A percentile compares a stretch with the other conserved stretches of the same genome.
Conservation (phyloP, 208 protist genomes). For the Borovskyia barvae region DNA sequence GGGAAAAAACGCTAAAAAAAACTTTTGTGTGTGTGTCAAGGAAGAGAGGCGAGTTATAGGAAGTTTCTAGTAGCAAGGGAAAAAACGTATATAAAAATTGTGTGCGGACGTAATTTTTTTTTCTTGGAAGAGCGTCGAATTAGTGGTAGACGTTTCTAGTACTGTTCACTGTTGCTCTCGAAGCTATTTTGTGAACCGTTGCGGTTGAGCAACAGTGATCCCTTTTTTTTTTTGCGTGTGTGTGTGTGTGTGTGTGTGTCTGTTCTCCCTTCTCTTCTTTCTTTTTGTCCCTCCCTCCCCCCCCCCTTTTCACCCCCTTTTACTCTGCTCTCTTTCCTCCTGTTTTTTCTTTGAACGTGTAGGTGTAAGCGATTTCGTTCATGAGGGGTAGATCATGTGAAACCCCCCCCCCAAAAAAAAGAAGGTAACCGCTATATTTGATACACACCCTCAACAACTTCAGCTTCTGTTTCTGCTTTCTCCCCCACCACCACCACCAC, state of each 20-base stretch:
- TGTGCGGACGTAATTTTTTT: background rate
- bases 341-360: no score
- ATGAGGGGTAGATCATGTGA: background rate
- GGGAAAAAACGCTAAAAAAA: no score
- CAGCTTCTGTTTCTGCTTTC: slow-evolving; percentile 2
- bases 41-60: no score
- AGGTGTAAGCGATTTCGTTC: no score
- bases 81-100: background rate
- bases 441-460: background rate
- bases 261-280: background rate
- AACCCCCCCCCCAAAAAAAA: background rate
- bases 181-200: no score
- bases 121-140: no score
- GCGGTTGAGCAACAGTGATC: no score
- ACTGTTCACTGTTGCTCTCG: no score
- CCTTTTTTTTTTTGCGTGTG: background rate
- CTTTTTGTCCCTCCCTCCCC: background rate
- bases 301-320: background rate
- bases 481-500: background rate
- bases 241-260: background rate
- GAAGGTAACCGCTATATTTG: no score
- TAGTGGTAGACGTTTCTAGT: no score
- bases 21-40: no score
- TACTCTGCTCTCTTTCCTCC: background rate
- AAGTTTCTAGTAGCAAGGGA: no score